A percentile compares a stretch with the other conserved stretches of the same genome.
phyloP scores from a whole-genome alignment of 805 yeast species.

The Wickerhamomyces kurtzmanii region DNA sequence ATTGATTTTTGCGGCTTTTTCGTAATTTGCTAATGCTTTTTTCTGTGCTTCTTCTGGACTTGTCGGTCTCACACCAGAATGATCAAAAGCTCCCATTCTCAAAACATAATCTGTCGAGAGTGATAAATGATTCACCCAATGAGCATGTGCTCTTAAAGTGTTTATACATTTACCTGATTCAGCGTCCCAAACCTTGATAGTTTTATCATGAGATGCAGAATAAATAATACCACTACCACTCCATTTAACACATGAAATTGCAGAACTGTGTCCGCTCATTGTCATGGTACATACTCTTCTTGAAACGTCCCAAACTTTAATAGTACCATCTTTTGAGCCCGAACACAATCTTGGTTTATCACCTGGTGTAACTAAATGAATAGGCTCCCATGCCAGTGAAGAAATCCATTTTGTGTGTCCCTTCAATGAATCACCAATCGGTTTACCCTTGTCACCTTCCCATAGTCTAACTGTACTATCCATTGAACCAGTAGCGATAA shows the following conservation, averaged over 20 bases:
- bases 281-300: constrained; percentile 58
- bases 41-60: constrained; percentile 34
- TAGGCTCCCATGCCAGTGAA: constrained; percentile 88
- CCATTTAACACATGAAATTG: constrained; percentile 97
- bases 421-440: constrained; percentile 58
- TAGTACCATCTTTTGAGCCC: constrained; percentile 86
- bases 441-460: constrained; percentile 70
- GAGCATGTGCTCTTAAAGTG: constrained; percentile 83
- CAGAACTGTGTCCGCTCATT: constrained; percentile 77
- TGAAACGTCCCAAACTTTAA: constrained; percentile 82
- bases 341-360: constrained; percentile 66
- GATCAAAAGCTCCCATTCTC: constrained; percentile 84
- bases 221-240: constrained; percentile 81
- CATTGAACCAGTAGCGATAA: constrained; percentile 94
- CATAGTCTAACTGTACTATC: constrained; percentile 83
- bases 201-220: constrained; percentile 90
- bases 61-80: constrained; percentile 38
- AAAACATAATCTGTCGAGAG: constrained; percentile 84
- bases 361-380: constrained; percentile 66
- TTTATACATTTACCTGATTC: constrained; percentile 68
- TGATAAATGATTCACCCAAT: constrained; percentile 95
- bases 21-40: constrained; percentile 41
- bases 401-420: constrained; percentile 93
- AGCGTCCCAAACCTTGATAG: constrained; percentile 87
- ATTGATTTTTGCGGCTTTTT: constrained; percentile 44